phyloP scores from a whole-genome alignment of 139 green algal genomes.

The Chlamydomonas sphaeroides region DNA sequence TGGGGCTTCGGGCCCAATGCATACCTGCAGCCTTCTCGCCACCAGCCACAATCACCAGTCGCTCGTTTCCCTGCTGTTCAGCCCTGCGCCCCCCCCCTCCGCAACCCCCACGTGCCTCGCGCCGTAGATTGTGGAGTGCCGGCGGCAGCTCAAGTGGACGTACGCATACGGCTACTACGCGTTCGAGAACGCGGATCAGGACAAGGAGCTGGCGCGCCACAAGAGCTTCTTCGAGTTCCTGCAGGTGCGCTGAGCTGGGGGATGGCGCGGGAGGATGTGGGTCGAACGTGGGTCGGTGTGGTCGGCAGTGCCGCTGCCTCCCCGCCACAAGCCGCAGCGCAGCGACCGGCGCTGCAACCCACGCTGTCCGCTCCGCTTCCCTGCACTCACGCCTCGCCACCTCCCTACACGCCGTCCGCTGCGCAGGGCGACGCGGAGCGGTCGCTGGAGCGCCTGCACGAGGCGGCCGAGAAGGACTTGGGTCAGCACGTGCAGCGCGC shows the following conservation, averaged over 20 bases:
- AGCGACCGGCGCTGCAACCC: no score
- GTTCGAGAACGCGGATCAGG: conserved; percentile 67
- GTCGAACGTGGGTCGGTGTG: conserved; percentile 66
- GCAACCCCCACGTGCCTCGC: no score
- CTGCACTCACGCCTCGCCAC: no score
- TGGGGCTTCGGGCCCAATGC: no score
- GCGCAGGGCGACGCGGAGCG: conserved; percentile 84
- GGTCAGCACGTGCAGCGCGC: neutral
- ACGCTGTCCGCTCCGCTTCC: no score
- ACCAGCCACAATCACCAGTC: no score
- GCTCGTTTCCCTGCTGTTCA: no score
- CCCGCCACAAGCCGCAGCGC: no score
- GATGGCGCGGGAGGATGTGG: conserved; percentile 83
- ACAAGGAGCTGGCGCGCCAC: conserved; percentile 48
- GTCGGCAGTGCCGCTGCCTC: no score
- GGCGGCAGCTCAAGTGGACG: conserved; percentile 98
- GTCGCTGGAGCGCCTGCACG: conserved; percentile 85
- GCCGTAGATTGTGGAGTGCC: conserved; percentile 84
- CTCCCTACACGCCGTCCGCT: no score
- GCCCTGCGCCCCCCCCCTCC: no score
- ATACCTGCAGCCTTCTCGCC: no score
- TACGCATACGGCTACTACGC: conserved; percentile 96
- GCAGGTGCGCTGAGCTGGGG: conserved; percentile 61
- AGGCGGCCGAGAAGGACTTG: conserved; percentile 81
- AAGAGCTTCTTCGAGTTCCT: conserved; percentile 94